These are phyloP conservation scores for Xylaria sp. DNA, from an alignment of 2,329 filamentous ascomycete genomes.

Conservation along the genomic window DNA sequence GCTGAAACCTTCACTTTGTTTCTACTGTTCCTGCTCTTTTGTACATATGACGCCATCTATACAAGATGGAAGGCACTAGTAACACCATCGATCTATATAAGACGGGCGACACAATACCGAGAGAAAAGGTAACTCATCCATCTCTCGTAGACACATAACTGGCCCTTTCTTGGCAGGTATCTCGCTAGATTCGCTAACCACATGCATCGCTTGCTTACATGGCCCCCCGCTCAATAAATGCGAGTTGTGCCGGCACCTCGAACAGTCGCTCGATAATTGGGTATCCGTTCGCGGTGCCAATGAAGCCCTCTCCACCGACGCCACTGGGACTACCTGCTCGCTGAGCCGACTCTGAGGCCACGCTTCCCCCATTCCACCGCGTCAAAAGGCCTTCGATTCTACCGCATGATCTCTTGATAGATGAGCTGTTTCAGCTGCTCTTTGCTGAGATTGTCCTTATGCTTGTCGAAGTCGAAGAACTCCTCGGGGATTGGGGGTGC, in stretches of 20 bases:
- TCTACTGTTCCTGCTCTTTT: constrained; percentile 2
- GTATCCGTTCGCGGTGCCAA: constrained; percentile 4
- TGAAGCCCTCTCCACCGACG: not conserved
- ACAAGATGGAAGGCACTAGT: constrained; percentile 1
- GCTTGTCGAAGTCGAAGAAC: constrained; percentile 99
- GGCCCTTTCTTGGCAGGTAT: not conserved
- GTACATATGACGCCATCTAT: constrained; percentile 2
- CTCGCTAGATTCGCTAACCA: constrained; percentile 7
- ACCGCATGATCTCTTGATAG: constrained; percentile 92
- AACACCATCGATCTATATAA: constrained; percentile 11
- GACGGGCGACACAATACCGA: constrained; percentile 1
- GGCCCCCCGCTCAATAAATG: constrained; percentile 12
- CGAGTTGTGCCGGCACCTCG: constrained; percentile 12
- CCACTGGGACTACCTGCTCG: not conserved
- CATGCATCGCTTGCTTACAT: constrained; percentile 14
- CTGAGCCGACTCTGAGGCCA: not conserved
- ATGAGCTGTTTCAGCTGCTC: constrained; percentile 97
- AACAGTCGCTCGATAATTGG: constrained; percentile 15
- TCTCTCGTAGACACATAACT: constrained; percentile 1
- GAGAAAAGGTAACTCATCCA: not conserved
- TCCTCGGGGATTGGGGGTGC: constrained; percentile 96
- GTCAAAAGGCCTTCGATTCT: constrained; percentile 26
- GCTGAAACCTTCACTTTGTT: not conserved
- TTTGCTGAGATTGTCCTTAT: constrained; percentile 98
- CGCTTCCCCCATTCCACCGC: not conserved